Evolutionary conservation across 164 flowering plant species (phyloP), one percentile per base, ranked within the genome.

Genomic region (Umbilicus rupestris): DNA sequence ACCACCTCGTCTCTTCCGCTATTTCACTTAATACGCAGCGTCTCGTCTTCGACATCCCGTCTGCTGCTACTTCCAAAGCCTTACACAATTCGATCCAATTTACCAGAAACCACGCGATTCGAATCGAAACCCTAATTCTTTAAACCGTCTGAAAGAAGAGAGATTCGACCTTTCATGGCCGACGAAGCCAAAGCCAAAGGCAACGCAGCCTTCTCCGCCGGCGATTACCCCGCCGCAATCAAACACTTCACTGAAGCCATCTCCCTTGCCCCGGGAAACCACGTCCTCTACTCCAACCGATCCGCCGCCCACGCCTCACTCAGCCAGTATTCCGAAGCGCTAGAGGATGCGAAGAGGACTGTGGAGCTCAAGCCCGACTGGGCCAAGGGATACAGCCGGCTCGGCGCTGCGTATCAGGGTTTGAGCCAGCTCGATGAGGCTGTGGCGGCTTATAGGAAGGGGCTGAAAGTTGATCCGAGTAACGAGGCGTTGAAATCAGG

Each of bases 181-280:
- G 99, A 95, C 58, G 99, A 90, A 82, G 96, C 97, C 31, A 95
- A 95, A 81, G 92, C 99, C 70, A 90, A 86, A 73, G 99, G 99
- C 35, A 95, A 95, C 87, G 87, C 96, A 0, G 97, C 97, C 44
- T 95, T 95, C 85, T 74, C 97, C 46, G 66, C 94, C 70, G 91
- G 94, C 5, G 78, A 82, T 24, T 95, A 69, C 78, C n/a, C 71
- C 10, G 76, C 82, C 63, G 97, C 99, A 62, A 70, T 92, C 55
- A 68, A 69, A 20, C 89, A 83, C 83, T 95, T 92, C 81, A 66
- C 94, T 5, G 88, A 88, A 7, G 99, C 99, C 24, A 95, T 95
- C 70, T 64, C 67, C 45, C 83, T 92, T 15, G 70, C 97, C 20
- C 97, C 99, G 0, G 63, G 78, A 44, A 95, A 92, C 73, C 99